These are phyloP conservation scores for Hyphodiscus hymeniophilus DNA, from an alignment of 495 filamentous ascomycete genomes.

Conservation along the genomic window DNA sequence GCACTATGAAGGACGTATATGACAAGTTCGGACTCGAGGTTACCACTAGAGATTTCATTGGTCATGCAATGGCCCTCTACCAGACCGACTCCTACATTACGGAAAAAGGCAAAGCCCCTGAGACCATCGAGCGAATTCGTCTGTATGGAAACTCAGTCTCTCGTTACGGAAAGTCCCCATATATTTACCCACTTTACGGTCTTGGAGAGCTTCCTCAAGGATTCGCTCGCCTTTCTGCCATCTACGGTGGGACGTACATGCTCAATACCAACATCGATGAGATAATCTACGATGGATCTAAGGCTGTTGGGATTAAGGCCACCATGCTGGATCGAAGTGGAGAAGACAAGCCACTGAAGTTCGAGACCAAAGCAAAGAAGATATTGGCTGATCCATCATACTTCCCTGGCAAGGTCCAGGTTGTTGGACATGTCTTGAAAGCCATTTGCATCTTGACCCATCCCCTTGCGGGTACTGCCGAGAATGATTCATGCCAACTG, in stretches of 20 bases:
- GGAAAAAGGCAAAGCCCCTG: conserved; percentile 62
- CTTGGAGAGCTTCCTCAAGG: conserved; percentile 96
- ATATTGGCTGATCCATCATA: conserved; percentile 96
- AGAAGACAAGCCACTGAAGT: conserved; percentile 72
- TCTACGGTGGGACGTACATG: conserved; percentile 99
- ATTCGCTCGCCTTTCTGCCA: conserved; percentile 93
- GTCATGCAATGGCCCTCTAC: conserved; percentile 97
- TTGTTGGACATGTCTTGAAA: conserved; percentile 82
- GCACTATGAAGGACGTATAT: conserved; percentile 94
- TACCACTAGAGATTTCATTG: conserved; percentile 91
- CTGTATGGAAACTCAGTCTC: conserved; percentile 98
- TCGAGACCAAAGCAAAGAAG: conserved; percentile 90
- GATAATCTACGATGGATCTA: conserved; percentile 68
- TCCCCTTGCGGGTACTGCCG: conserved; percentile 77
- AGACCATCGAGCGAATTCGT: conserved; percentile 85
- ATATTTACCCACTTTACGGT: conserved; percentile 98
- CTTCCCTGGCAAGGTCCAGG: conserved; percentile 81
- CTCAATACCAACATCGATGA: conserved; percentile 92
- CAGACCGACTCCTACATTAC: conserved; percentile 80
- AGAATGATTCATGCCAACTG: conserved; percentile 84
- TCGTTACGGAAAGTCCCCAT: conserved; percentile 95
- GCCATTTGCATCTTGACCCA: conserved; percentile 97
- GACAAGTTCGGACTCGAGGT: conserved; percentile 93
- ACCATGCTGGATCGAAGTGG: conserved; percentile 83
- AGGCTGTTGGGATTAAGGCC: conserved; percentile 89